phyloP scores from a whole-genome alignment of 2,329 filamentous ascomycete species.

The Cladosporium colombiae region DNA sequence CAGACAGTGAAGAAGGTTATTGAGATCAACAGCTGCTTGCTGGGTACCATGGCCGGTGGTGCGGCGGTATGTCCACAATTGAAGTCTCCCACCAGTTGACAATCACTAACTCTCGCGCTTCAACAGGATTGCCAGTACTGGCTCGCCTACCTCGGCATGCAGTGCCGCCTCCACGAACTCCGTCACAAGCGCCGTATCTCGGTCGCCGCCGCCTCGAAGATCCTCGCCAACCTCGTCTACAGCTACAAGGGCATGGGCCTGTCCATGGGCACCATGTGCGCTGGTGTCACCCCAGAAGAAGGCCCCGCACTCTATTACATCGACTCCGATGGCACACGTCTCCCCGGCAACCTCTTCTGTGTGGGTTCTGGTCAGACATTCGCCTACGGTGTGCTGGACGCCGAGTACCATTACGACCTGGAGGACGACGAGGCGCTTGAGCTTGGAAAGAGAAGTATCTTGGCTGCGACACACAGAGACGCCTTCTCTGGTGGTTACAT shows the following conservation, averaged over 20 bases:
- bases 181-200: conserved; percentile 98
- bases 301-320: conserved; percentile 98
- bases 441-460: conserved; percentile 85
- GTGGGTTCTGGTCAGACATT: conserved; percentile 98
- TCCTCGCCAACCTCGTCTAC: conserved; percentile 97
- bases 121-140: conserved; percentile 96
- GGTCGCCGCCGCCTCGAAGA: conserved; percentile 95
- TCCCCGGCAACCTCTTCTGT: conserved; percentile 95
- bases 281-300: conserved; percentile 91
- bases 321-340: conserved; percentile 91
- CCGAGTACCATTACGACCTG: conserved; percentile 90
- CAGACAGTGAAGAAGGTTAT: conserved; percentile 99
- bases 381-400: conserved; percentile 95
- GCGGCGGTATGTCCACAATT: conserved; percentile 66
- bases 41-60: conserved; percentile 98
- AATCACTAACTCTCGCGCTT: neutral
- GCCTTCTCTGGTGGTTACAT: conserved; percentile 99
- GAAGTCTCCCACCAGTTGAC: neutral
- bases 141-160: conserved; percentile 97
- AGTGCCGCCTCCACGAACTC: conserved; percentile 98
- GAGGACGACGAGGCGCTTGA: conserved; percentile 85
- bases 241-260: conserved; percentile 98
- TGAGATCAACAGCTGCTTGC: conserved; percentile 89
- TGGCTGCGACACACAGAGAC: conserved; percentile 94
- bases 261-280: conserved; percentile 99